Evolutionary conservation across 192 early-diverging fungal species (phyloP), one percentile per base, ranked within the genome.

Genomic region (Linnemannia exigua): DNA sequence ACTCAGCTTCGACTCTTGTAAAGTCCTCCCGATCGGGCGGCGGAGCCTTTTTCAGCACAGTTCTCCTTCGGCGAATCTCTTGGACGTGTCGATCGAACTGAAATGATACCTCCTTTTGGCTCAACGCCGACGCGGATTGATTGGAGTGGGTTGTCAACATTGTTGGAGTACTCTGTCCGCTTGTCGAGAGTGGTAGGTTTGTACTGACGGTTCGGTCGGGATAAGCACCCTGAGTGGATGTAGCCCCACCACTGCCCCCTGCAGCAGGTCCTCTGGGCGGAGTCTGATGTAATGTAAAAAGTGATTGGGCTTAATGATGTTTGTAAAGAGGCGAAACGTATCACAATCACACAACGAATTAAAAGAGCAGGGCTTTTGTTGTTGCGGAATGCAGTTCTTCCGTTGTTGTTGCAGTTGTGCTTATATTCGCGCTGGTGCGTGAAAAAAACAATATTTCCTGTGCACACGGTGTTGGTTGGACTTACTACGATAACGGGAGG

Each of bases 71-170:
- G 3, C 84, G 84, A 19, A 86, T 86, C 66, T 86, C 84, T 50
- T 86, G 84, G 28, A 86, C 84, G 22, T 86, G 84, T 70, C 84
- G 48, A 22, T 86, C 84, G 33, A 86, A 86, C 25, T 86, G 70
- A 69, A 86, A 86, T 3, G 84, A 76, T 20, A 86, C 48, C 33
- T 86, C 84, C 33, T 86, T 74, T 11, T 86, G 67, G 20, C 35
- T 85, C 15, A 63, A 61, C 25, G 12, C 58, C 4, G 35, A 33
- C 15, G 22, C 41, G 5, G 82, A 72, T 20, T 70, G 72, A 16
- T 67, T 46, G 16, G 70, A 61, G 5, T 83, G 81, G 22, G 20
- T 28, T 36, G 71, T 74, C 22, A 47, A 37, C 25, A n/a, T 44
- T 11, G 77, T 46, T 9, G 25, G 14, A 1, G 51, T n/a, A 12